A percentile compares a stretch with the other conserved stretches of the same genome.
Conservation (phyloP, 345 rosid genomes). For the Abelmoschus esculentus region DNA sequence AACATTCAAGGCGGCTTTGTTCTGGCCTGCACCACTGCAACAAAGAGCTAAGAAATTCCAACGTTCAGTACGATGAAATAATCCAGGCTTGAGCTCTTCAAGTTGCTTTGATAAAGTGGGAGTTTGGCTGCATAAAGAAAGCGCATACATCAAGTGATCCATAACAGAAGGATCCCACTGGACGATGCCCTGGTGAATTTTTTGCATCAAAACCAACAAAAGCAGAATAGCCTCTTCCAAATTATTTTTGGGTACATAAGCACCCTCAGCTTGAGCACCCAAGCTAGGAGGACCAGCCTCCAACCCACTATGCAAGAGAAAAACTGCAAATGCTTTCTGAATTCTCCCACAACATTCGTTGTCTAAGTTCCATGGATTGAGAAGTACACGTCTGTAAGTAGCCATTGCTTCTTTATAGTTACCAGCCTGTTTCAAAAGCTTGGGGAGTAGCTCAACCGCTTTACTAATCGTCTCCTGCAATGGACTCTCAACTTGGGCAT, state of each 20-base stretch:
- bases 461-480: constrained; percentile 79
- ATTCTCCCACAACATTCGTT: constrained; percentile 69
- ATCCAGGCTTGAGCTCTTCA: constrained; percentile 81
- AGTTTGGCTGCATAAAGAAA: constrained; percentile 70
- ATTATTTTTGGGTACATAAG: constrained; percentile 76
- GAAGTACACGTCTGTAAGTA: constrained; percentile 78
- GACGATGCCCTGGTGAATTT: constrained; percentile 47
- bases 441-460: constrained; percentile 88
- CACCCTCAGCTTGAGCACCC: constrained; percentile 65
- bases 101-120: constrained; percentile 63
- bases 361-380: constrained; percentile 82
- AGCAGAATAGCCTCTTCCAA: constrained; percentile 90
- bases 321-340: constrained; percentile 80
- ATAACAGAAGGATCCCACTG: constrained; percentile 78
- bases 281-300: constrained; percentile 79
- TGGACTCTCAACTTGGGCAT: constrained; percentile 62
- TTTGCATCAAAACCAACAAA: constrained; percentile 70
- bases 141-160: constrained; percentile 77
- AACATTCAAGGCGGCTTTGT: constrained; percentile 53
- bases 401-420: constrained; percentile 58
- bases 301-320: constrained; percentile 77
- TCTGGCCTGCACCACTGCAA: constrained; percentile 55
- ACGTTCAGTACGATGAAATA: constrained; percentile 64
- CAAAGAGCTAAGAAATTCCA: constrained; percentile 88
- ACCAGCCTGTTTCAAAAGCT: constrained; percentile 72